These are phyloP conservation scores for Solanum gandarillasii DNA, from an alignment of 257 asterid species.

Conservation along the genomic window DNA sequence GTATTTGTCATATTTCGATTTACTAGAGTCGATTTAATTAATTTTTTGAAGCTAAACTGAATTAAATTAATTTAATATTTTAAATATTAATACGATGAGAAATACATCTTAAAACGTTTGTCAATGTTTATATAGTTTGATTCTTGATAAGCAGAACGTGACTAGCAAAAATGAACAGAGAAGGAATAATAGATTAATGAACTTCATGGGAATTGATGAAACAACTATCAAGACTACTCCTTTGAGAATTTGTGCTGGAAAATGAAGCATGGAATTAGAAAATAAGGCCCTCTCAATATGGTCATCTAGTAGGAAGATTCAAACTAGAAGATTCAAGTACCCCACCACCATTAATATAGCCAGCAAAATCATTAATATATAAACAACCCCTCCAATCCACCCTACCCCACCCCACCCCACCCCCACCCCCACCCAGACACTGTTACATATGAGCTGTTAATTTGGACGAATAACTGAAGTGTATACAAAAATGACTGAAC, in stretches of 20 bases:
- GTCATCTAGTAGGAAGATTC: not conserved
- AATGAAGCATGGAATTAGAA: not conserved
- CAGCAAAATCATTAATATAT: not conserved
- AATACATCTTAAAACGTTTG: no score
- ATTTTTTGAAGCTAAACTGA: accelerated
- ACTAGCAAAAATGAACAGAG: no score
- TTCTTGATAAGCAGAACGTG: not conserved
- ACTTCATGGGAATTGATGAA: not conserved
- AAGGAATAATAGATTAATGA: not conserved
- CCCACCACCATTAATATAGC: not conserved
- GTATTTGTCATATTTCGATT: accelerated
- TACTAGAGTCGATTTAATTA: not conserved
- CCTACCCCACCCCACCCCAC: not conserved
- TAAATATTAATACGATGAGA: not conserved
- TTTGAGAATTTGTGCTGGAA: not conserved
- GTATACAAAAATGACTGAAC: not conserved
- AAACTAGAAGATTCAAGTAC: not conserved
- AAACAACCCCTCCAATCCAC: not conserved
- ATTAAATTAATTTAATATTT: no score
- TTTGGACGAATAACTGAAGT: not conserved
- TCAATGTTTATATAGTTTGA: no score
- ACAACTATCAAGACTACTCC: not conserved
- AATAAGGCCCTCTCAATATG: not conserved
- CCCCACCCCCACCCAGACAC: not conserved
- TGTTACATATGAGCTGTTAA: not conserved